phyloP scores from a whole-genome alignment of 2,329 filamentous ascomycete species.

The Fusarium pilosicola region DNA sequence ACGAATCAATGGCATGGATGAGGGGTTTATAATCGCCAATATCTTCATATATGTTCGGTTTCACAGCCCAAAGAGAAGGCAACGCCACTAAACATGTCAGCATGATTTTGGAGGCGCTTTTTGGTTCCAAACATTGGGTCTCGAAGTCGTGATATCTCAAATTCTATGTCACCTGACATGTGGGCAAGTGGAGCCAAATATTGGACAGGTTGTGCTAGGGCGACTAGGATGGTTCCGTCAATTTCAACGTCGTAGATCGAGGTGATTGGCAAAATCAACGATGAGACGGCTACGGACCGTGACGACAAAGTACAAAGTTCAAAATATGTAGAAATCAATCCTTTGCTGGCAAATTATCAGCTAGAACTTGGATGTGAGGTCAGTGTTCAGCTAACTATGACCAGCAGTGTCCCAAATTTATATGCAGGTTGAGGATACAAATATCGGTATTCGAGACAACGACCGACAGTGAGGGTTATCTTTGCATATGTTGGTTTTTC shows the following conservation, averaged over 20 bases:
- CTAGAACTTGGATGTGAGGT: too few relatives aligned
- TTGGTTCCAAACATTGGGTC: slow-evolving; percentile 8
- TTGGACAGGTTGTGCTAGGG: not conserved
- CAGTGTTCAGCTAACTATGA: not conserved
- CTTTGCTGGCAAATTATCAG: not conserved
- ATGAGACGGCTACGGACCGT: not conserved
- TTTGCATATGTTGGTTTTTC: not conserved
- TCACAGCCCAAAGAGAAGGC: slow-evolving; percentile 19
- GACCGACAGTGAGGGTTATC: not conserved
- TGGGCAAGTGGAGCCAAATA: not conserved
- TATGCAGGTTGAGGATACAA: not conserved
- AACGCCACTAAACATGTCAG: slow-evolving; percentile 37
- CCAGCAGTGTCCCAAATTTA: not conserved
- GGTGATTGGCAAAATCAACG: not conserved
- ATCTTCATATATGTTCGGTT: slow-evolving; percentile 29
- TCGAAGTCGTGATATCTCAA: slow-evolving; percentile 9
- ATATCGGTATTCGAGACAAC: not conserved
- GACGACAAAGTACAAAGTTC: not conserved
- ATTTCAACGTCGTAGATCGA: not conserved
- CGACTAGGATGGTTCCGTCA: not conserved
- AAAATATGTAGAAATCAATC: not conserved
- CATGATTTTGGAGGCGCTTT: slow-evolving; percentile 21
- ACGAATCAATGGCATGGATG: not conserved
- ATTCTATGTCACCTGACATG: slow-evolving; percentile 24
- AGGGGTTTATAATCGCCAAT: slow-evolving; percentile 19